Conservation (phyloP, 2,329 filamentous ascomycete genomes). For the Hymenoscyphus fructigenus region DNA sequence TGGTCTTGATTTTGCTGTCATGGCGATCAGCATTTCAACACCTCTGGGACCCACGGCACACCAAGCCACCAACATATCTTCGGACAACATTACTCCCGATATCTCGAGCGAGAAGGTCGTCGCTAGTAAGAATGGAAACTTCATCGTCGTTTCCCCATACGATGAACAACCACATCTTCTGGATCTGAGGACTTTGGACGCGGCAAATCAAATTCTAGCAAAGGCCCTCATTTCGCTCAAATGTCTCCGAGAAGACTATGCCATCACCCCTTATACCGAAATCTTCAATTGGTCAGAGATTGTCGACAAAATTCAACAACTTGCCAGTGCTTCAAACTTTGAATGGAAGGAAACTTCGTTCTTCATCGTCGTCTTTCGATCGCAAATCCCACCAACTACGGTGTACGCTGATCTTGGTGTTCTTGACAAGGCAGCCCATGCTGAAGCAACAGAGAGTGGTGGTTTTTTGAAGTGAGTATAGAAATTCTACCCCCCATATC, state of each 20-base stretch:
- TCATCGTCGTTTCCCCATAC: slow-evolving; percentile 74
- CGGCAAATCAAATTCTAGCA: slow-evolving; percentile 67
- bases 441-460: slow-evolving; percentile 75
- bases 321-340: slow-evolving; percentile 49
- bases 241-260: slow-evolving; percentile 68
- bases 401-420: slow-evolving; percentile 67
- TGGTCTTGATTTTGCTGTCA: neutral
- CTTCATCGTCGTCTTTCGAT: slow-evolving; percentile 84
- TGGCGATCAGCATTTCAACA: neutral
- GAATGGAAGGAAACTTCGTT: slow-evolving; percentile 64
- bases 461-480: slow-evolving; percentile 70
- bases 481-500: slow-evolving; percentile 9
- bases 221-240: slow-evolving; percentile 65
- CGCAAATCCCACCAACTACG: slow-evolving; percentile 64
- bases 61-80: neutral
- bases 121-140: slow-evolving; percentile 26
- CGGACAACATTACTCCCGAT: neutral
- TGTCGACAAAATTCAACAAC: slow-evolving; percentile 54
- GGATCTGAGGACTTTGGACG: slow-evolving; percentile 65
- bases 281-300: slow-evolving; percentile 76
- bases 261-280: slow-evolving; percentile 68
- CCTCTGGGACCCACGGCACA: neutral
- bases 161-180: slow-evolving; percentile 68
- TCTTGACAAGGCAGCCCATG: slow-evolving; percentile 76
- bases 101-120: neutral